Base-by-base conservation (phyloP, 768 basidiomycete species). In the Sistotremastrum niveocremeum region DNA sequence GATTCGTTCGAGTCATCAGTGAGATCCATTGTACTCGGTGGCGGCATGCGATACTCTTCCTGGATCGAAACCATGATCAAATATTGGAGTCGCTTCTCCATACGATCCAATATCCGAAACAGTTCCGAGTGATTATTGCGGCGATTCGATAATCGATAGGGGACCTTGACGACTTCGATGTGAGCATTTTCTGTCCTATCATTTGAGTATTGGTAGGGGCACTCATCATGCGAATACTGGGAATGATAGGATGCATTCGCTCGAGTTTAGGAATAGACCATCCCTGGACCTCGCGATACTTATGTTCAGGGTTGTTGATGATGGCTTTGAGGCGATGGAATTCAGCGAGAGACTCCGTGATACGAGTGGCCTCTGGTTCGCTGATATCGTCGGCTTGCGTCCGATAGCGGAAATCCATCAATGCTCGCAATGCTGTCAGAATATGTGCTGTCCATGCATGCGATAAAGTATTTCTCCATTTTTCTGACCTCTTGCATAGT, bases 241-340 rank as follows among this genome's bases (percentile, higher is more conserved):
- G 20, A 20, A 20, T 20, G 4, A 69, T 56, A 36, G 58, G 62
- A 12, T 66, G 65, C 28, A 68, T 49, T 10, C 65, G 51, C 44
- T 67, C 64, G 6, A 69, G 60, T 49, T 73, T 73, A 2, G 65
- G 68, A 37, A 72, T 71, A 11, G 61, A 42, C 53, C 61, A 72
- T 44, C 69, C 50, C 5, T 62, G 34, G 20, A 66, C 60, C 1
- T 20, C 20, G 20, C 20, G 20, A 20, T 20, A 20, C 20, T 20
- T 20, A 20, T 20, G 20, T 20, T 20, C 20, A 20, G 20, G 20
- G 20, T 20, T 20, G 1, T 52, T 51, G 9, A 65, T 51, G 34
- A 71, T 64, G 3, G 52, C 50, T 4, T 71, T 70, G 55, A 63
- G 48, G 1, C 49, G 1, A 20, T 20, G 20, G 20, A 20, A 20